Evolutionary conservation across 2,329 filamentous ascomycete species (phyloP), one percentile per base, ranked within the genome.

Genomic region (Nemania sp.): DNA sequence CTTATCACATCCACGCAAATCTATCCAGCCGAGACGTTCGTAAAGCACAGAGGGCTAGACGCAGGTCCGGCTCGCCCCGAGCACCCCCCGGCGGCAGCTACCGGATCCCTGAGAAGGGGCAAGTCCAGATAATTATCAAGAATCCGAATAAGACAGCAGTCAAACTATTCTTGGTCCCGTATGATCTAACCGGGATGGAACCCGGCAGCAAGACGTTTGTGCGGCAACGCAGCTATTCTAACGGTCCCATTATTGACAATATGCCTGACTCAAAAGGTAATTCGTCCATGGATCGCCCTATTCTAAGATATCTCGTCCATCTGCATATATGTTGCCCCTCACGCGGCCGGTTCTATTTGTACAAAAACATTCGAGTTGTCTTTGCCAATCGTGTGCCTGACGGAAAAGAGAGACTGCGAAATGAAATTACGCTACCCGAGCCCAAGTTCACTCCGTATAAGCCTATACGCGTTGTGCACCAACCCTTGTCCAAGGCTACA

Each of bases 121-220:
- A 98, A 75, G 81, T 99, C 13, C 95, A 99, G 70, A 96, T 99
- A 65, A 89, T 99, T 63, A 91, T 99, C 74, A 98, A 98, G 74
- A 99, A 98, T 70, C 94, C 93, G 15, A 97, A 98, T 78, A 98
- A 98, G 73, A 98, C 95, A 3, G 95, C 95, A 1, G 94, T 98
- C 56, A 98, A 99, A 75, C 81, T 99, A 0, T 98, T 98, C 68
- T 82, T 98, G 21, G 87, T 99, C 2, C 95, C 94, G 0, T 99
- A 98, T 69, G 92, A 98, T 72, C 80, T 99, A 1, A 83, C 87
- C 1, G 94, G 92, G 53, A 99, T 99, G 94, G 90, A 95, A 63
- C 85, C 92, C 0, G 92, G 92, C 0, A 96, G 92, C 15, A 98
- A 98, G 76, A 99, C 95, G 0, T 98, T 98, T 69, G 90, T 99